Evolutionary conservation across 2,329 filamentous ascomycete genomes (phyloP).

Genomic region (Fusarium foetens): DNA sequence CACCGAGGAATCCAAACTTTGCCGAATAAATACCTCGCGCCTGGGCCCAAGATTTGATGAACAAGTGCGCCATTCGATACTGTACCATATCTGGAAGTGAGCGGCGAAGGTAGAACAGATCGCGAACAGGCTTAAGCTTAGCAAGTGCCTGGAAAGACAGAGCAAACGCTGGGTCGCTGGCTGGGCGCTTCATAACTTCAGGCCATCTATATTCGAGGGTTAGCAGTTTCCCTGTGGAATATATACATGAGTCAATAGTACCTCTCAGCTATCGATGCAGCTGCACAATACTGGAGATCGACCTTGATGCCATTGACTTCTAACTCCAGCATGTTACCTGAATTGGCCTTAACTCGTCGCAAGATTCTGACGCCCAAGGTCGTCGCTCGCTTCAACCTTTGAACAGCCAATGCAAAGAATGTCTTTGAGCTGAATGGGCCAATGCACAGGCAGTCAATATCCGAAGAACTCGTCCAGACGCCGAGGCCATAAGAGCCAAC

Average conservation of each 20-base stretch:
- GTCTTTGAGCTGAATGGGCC: slow-evolving; percentile 68
- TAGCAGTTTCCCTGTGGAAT: not conserved
- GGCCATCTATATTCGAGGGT: slow-evolving; percentile 53
- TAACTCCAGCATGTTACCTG: slow-evolving; percentile 73
- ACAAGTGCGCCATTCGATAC: slow-evolving; percentile 68
- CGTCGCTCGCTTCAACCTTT: slow-evolving; percentile 62
- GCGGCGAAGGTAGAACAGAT: slow-evolving; percentile 68
- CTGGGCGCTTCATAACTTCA: slow-evolving; percentile 57
- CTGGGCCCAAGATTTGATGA: slow-evolving; percentile 71
- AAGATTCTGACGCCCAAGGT: slow-evolving; percentile 60
- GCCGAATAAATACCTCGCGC: slow-evolving; percentile 71
- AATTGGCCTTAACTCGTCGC: slow-evolving; percentile 66
- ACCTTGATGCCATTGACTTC: slow-evolving; percentile 67
- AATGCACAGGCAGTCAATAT: slow-evolving; percentile 74
- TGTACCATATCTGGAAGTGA: slow-evolving; percentile 68
- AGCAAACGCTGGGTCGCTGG: slow-evolving; percentile 64
- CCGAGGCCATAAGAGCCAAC: slow-evolving; percentile 74
- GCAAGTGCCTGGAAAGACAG: slow-evolving; percentile 65
- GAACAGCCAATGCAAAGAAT: slow-evolving; percentile 69
- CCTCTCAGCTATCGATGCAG: slow-evolving; percentile 63
- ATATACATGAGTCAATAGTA: slow-evolving; percentile 26
- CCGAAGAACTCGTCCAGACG: slow-evolving; percentile 69
- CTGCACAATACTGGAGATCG: slow-evolving; percentile 74
- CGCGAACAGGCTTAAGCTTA: slow-evolving; percentile 72
- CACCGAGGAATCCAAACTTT: slow-evolving; percentile 72